These are phyloP conservation scores for Fusarium armeniacum DNA, from an alignment of 2,329 filamentous ascomycete genomes.

Conservation along the genomic window DNA sequence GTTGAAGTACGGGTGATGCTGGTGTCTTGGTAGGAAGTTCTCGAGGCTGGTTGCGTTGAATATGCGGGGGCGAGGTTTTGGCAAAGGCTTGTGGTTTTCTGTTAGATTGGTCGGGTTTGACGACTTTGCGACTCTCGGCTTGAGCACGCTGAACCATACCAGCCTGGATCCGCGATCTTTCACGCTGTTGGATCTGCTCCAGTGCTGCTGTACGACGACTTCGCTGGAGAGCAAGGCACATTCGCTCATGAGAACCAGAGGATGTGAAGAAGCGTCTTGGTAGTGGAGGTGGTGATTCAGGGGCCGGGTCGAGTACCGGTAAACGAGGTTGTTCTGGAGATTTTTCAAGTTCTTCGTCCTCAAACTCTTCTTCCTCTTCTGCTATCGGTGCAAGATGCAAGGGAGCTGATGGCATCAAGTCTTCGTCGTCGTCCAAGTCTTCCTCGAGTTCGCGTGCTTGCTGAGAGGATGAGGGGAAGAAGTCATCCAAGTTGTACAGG, in stretches of 20 bases:
- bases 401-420: constrained; percentile 14
- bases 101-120: constrained; percentile 2
- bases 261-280: constrained; percentile 56
- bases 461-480: constrained; percentile 70
- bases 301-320: constrained; percentile 22
- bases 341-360: constrained; percentile 33
- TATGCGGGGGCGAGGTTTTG: not conserved
- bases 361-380: constrained; percentile 29
- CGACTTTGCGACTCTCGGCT: constrained; percentile 17
- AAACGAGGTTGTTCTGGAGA: constrained; percentile 31
- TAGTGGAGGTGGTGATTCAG: constrained; percentile 30
- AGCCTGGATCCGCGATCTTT: constrained; percentile 45
- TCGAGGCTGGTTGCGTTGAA: constrained; percentile 9
- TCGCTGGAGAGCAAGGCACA: constrained; percentile 54
- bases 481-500: constrained; percentile 65
- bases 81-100: not conserved
- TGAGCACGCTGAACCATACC: constrained; percentile 34
- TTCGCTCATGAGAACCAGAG: constrained; percentile 54
- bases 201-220: constrained; percentile 55
- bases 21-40: not conserved
- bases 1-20: not conserved
- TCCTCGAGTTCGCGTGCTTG: constrained; percentile 67
- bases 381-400: constrained; percentile 24
- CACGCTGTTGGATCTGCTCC: constrained; percentile 49
- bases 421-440: constrained; percentile 34